Evolutionary conservation across 192 early-diverging fungal species (phyloP).

Genomic region (Coemansia sp.): DNA sequence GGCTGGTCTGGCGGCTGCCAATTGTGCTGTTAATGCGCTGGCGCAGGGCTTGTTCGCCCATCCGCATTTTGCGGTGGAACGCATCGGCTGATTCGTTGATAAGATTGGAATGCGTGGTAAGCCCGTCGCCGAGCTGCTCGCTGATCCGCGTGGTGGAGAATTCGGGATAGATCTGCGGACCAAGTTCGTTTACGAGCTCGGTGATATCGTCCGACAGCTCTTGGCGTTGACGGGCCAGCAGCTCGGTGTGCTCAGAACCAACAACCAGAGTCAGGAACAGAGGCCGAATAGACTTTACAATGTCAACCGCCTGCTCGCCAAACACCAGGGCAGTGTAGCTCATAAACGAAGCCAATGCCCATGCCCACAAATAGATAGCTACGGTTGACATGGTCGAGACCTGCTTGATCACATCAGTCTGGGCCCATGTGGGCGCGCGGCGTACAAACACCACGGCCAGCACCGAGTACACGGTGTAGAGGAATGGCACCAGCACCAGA

Average conservation of each 20-base stretch:
- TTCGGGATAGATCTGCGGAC: constrained; percentile 74
- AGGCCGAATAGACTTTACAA: constrained; percentile 80
- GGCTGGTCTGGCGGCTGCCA: background rate
- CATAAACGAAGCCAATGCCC: constrained; percentile 57
- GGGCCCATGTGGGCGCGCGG: constrained; percentile 33
- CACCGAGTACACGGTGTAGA: constrained; percentile 72
- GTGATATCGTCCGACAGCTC: constrained; percentile 77
- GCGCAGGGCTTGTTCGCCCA: constrained; percentile 39
- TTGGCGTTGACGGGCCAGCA: constrained; percentile 67
- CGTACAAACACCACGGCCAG: constrained; percentile 54
- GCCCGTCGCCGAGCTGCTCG: constrained; percentile 22
- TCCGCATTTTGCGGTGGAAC: constrained; percentile 38
- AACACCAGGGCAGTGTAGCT: constrained; percentile 75
- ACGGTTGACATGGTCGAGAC: constrained; percentile 19
- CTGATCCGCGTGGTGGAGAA: constrained; percentile 56
- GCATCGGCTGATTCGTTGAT: constrained; percentile 34
- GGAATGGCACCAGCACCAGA: constrained; percentile 69
- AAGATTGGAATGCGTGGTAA: constrained; percentile 22
- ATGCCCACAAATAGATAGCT: constrained; percentile 38
- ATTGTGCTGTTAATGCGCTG: constrained; percentile 20
- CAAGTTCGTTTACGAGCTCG: constrained; percentile 80
- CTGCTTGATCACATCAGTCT: background rate
- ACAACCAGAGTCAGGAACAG: constrained; percentile 71
- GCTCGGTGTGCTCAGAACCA: constrained; percentile 58
- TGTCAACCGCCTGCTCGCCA: constrained; percentile 73